phyloP scores from a whole-genome alignment of 805 yeast species.

The Candida xyloterini region DNA sequence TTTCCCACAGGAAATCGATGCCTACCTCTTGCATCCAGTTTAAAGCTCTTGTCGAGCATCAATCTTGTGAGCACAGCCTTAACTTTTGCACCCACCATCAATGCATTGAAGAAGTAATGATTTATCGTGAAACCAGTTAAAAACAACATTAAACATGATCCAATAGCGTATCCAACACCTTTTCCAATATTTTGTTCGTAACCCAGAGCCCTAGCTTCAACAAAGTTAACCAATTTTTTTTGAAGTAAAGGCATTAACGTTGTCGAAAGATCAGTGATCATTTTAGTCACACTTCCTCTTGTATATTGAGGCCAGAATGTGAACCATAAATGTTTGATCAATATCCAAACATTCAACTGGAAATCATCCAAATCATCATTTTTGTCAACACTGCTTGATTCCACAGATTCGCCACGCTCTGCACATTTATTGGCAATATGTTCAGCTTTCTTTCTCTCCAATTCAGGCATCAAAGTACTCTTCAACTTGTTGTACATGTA shows the following conservation, averaged over 20 bases:
- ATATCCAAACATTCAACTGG: conserved; percentile 17
- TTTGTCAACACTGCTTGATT: conserved; percentile 13
- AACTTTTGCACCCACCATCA: conserved; percentile 64
- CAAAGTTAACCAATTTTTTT: conserved; percentile 59
- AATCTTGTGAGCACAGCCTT: conserved; percentile 70
- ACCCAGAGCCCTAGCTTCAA: conserved; percentile 46
- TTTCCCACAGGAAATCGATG: conserved; percentile 67
- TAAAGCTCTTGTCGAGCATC: conserved; percentile 62
- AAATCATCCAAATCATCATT: conserved; percentile 28
- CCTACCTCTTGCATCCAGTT: conserved; percentile 56
- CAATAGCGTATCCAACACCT: conserved; percentile 78
- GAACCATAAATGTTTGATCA: conserved; percentile 40
- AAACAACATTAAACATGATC: conserved; percentile 58
- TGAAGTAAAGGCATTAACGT: conserved; percentile 67
- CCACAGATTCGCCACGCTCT: conserved; percentile 22
- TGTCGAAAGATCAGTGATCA: conserved; percentile 42
- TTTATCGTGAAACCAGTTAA: conserved; percentile 48
- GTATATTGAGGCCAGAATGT: conserved; percentile 49
- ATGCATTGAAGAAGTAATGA: conserved; percentile 59
- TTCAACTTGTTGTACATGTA: conserved; percentile 38
- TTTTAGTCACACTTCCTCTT: conserved; percentile 39
- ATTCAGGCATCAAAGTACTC: conserved; percentile 30
- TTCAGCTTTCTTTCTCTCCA: conserved; percentile 30
- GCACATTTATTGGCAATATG: conserved; percentile 31
- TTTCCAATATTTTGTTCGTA: conserved; percentile 43